Evolutionary conservation across 1,139 yeast genomes (phyloP).

Genomic region (Taphrina pruni): DNA sequence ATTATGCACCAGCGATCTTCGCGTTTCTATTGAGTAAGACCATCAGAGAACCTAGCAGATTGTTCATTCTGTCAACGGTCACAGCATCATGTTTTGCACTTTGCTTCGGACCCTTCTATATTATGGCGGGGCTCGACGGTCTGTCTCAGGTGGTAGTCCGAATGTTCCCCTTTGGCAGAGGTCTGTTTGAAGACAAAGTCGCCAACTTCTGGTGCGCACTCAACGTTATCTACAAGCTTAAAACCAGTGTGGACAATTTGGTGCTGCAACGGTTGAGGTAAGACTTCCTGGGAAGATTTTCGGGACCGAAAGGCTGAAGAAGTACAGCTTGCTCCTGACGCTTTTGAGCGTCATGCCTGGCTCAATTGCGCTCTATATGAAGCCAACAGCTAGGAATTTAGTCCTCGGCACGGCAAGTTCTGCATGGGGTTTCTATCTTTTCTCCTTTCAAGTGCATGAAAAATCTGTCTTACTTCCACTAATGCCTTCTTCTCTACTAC

Average conservation of each 20-base stretch:
- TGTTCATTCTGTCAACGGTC: conserved; percentile 60
- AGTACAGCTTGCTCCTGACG: conserved; percentile 65
- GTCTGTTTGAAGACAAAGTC: conserved; percentile 96
- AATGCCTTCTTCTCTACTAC: conserved; percentile 76
- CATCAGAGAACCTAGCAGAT: conserved; percentile 47
- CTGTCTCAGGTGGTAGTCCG: conserved; percentile 59
- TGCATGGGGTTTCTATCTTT: conserved; percentile 85
- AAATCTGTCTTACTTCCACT: conserved; percentile 86
- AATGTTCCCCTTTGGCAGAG: conserved; percentile 89
- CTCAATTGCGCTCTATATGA: conserved; percentile 60
- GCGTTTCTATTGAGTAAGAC: conserved; percentile 69
- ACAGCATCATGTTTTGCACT: conserved; percentile 63
- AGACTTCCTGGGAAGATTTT: no score
- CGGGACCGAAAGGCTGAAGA: conserved; percentile 8
- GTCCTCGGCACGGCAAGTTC: conserved; percentile 82
- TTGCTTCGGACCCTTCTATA: conserved; percentile 67
- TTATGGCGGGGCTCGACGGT: conserved; percentile 49
- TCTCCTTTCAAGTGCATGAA: conserved; percentile 96
- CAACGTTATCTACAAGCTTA: conserved; percentile 76
- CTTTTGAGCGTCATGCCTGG: conserved; percentile 71
- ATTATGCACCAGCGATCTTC: conserved; percentile 88
- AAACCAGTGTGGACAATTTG: conserved; percentile 49
- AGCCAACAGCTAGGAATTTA: conserved; percentile 60
- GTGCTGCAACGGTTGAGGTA: conserved; percentile 24
- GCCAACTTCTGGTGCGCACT: conserved; percentile 97